Base-by-base conservation (phyloP, 345 rosid genomes). In the Gossypium rotundifolium region DNA sequence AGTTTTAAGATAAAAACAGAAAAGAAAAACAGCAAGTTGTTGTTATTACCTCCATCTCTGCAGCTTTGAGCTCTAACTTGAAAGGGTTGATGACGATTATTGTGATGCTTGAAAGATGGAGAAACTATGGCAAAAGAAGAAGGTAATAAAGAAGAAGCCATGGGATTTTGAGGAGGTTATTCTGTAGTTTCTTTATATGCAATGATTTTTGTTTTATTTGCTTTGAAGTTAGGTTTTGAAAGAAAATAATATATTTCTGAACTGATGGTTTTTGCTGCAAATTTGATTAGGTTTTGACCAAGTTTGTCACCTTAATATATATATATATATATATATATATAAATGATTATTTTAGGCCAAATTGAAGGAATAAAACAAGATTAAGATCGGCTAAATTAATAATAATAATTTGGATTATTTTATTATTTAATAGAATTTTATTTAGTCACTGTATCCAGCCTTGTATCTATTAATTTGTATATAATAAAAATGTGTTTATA, bases 1-100 rank as follows among this genome's bases (percentile, higher is more conserved):
- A 33, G 5, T 33, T 33, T 33, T 33, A 33, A 33, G 40, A 33
- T 33, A 5, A 33, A 5, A 33, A 6, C 5, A 33, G 7, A 33
- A 33, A 33, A 33, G 7, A 33, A 33, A 33, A 5, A 33, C 40
- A 33, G 7, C 40, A 33, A 33, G 40, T 5, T 33, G 6, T 14
- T 16, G 10, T 45, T 42, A 2, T 25, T 69, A 84, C 87, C 87
- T 84, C 81, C 85, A 44, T 84, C 87, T 72, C 76, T 69, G 25
- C 33, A 64, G 53, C 79, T 69, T 40, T 76, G 84, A 27, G 82
- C 84, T 74, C 72, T 65, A 48, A 84, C 72, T 55, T 69, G 80
- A 65, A 74, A 18, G 44, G 59, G 17, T 40, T 46, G 77, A 74
- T 48, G 77, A 74, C 44, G 78, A 44, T 7, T 17, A 38, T 9